Base-by-base conservation (phyloP, 352 stramenopile species). In the Phytophthora pluvialis region DNA sequence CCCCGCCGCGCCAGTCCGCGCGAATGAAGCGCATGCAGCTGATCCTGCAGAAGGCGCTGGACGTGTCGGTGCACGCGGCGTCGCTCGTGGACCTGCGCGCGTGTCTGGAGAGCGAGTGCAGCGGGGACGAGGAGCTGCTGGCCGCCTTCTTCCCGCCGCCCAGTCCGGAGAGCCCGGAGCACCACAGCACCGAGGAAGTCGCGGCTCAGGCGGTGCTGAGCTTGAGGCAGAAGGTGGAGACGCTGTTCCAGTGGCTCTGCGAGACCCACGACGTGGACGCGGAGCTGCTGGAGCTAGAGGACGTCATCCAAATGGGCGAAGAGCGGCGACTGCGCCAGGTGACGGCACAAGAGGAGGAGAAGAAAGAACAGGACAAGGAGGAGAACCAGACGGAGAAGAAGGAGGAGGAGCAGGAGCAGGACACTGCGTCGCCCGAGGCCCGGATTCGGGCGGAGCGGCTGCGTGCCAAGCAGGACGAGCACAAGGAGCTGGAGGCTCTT, bases 21-120 rank as follows among this genome's bases (percentile, higher is more conserved):
- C 79, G 78, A 21, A 80, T 80, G 71, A 72, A 78, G 58, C 78
- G 82, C 56, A 84, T 89, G 82, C 68, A 78, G 53, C 45, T 84
- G 60, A 87, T 83, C 32, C 70, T 89, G 0, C 75, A 85, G 66
- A 91, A 89, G 65, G 82, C 82, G 43, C 68, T 91, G 44, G 77
- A 89, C 40, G 76, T 87, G 25, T 85, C 80, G 18, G 71, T 89
- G 21, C 78, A 83, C 42, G 53, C 59, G 21, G 80, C 80, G 11
- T 83, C 77, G 16, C 52, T 74, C 26, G 72, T 81, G 29, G 70
- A 83, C 40, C 47, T 91, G n/a, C 74, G 72, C 13, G 68, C 64
- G 52, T 79, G 73, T 56, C 72, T 89, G 29, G 78, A 89, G 65
- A 72, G 59, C 29, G 78, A 83, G 33, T 89, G 78, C 53, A 54